phyloP scores from a whole-genome alignment of 139 green algal species.

The Trebouxia sp. region DNA sequence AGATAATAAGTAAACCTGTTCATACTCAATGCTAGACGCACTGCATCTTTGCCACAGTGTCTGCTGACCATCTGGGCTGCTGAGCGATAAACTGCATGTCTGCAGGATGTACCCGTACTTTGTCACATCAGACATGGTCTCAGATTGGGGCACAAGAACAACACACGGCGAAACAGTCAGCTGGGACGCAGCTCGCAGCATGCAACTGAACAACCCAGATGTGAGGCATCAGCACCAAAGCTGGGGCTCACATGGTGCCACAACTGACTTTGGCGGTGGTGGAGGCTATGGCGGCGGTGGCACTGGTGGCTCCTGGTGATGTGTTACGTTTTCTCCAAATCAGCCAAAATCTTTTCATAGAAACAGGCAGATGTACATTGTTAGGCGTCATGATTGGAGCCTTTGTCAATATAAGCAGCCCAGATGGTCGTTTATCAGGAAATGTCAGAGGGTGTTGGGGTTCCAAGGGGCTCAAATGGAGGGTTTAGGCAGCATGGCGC shows the following conservation, averaged over 20 bases:
- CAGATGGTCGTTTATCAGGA: too few relatives aligned
- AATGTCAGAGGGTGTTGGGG: too few relatives aligned
- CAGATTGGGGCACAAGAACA: not conserved
- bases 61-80: too few relatives aligned
- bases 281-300: constrained; percentile 3
- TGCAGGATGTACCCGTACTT: constrained; percentile 28
- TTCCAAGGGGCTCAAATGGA: too few relatives aligned
- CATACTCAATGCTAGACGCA: too few relatives aligned
- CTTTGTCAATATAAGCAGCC: not conserved
- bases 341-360: not conserved
- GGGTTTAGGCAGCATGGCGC: too few relatives aligned
- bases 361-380: too few relatives aligned
- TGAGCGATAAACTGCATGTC: too few relatives aligned
- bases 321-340: not conserved
- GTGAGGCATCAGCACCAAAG: not conserved
- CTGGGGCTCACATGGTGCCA: not conserved
- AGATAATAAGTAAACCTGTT: too few relatives aligned
- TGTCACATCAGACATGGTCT: constrained; percentile 12
- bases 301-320: constrained; percentile 18
- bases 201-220: not conserved
- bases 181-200: constrained; percentile 16
- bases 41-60: too few relatives aligned
- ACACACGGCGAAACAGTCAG: not conserved
- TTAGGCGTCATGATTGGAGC: not conserved
- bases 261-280: constrained; percentile 20